Evolutionary conservation across 371 early-diverging fungal genomes (phyloP).

Genomic region (Nematocida sp.): DNA sequence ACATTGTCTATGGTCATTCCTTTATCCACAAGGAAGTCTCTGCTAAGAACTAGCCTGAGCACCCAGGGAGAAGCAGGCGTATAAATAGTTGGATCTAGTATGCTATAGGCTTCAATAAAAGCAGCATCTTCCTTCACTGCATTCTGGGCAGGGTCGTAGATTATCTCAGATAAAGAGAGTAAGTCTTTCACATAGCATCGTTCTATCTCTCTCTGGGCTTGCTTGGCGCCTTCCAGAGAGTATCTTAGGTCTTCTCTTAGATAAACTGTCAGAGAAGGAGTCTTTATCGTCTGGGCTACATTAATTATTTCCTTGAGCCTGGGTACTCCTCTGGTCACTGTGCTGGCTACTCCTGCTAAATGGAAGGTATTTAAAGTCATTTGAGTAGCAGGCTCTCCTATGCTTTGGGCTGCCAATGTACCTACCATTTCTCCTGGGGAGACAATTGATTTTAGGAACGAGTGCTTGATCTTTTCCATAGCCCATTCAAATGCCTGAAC

Average conservation of each 20-base stretch:
- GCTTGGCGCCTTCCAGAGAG: constrained; percentile 76
- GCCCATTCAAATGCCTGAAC: constrained; percentile 75
- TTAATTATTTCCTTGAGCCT: constrained; percentile 98
- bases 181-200: constrained; percentile 79
- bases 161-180: constrained; percentile 77
- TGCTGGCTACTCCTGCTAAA: constrained; percentile 94
- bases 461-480: constrained; percentile 77
- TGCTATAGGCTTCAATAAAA: constrained; percentile 51
- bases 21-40: constrained; percentile 77
- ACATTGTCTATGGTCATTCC: constrained; percentile 75
- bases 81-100: constrained; percentile 35
- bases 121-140: constrained; percentile 79
- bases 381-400: constrained; percentile 99
- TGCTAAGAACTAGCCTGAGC: constrained; percentile 78
- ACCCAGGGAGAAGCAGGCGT: constrained; percentile 71
- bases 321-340: constrained; percentile 95
- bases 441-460: constrained; percentile 79
- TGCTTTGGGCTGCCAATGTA: constrained; percentile 93
- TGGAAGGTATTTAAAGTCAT: constrained; percentile 99
- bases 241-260: constrained; percentile 70
- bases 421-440: constrained; percentile 98
- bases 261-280: constrained; percentile 81
- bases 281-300: constrained; percentile 89
- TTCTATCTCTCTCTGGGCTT: constrained; percentile 79
- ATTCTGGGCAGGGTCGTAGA: constrained; percentile 85